Conservation (phyloP, 2,329 filamentous ascomycete genomes). For the Aaosphaeria pasadenensis region DNA sequence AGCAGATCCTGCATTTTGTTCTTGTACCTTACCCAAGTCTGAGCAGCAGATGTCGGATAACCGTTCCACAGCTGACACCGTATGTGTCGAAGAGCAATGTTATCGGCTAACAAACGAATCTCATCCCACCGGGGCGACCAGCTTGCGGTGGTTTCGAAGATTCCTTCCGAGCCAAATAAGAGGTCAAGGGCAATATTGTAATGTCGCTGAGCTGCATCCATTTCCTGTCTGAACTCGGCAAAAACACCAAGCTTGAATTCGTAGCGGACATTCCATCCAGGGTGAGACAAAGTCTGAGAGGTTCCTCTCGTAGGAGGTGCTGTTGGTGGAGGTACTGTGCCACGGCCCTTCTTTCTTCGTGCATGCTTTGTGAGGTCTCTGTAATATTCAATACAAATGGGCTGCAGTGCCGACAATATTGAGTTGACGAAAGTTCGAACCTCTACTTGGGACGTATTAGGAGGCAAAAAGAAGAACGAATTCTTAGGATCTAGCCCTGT, state of each 20-base stretch:
- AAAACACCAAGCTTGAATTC: conserved; percentile 91
- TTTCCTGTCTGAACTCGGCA: conserved; percentile 89
- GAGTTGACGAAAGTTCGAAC: conserved; percentile 70
- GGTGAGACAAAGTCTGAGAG: conserved; percentile 77
- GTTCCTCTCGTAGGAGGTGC: conserved; percentile 79
- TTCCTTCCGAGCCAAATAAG: conserved; percentile 71
- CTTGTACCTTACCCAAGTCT: conserved; percentile 76
- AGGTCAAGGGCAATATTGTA: conserved; percentile 86
- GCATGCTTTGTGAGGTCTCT: conserved; percentile 89
- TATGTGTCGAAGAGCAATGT: conserved; percentile 75
- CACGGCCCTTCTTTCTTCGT: conserved; percentile 80
- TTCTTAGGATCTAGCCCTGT: conserved; percentile 80
- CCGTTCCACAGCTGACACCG: conserved; percentile 79
- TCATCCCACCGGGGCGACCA: conserved; percentile 93
- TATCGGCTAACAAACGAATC: conserved; percentile 81
- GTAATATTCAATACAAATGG: conserved; percentile 82
- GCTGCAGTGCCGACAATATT: conserved; percentile 70
- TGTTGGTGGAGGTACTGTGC: conserved; percentile 74
- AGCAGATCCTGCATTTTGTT: conserved; percentile 72
- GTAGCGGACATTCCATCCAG: conserved; percentile 91
- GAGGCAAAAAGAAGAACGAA: conserved; percentile 76
- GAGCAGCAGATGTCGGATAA: conserved; percentile 74
- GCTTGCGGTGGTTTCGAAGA: conserved; percentile 83
- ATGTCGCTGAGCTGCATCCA: conserved; percentile 80
- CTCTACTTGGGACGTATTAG: conserved; percentile 68